A percentile compares a stretch with the other conserved stretches of the same genome.
Evolutionary conservation across 2,329 filamentous ascomycete species (phyloP).

Genomic region (Helminthosporium solani): DNA sequence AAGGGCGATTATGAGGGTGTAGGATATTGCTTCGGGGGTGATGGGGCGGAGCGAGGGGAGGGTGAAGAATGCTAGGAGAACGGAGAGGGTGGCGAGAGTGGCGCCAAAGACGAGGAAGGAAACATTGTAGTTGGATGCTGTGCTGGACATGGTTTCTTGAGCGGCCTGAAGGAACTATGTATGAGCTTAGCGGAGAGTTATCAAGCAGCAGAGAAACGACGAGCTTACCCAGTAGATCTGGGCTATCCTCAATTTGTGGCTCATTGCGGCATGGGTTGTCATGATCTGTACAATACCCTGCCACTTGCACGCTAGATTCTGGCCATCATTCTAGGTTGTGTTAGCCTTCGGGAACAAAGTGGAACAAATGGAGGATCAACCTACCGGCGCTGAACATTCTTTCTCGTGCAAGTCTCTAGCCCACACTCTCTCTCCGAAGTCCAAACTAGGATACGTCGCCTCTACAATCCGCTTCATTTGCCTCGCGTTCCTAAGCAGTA

Average conservation of each 20-base stretch:
- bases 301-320: constrained; percentile 69
- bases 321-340: constrained; percentile 21
- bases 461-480: constrained; percentile 78
- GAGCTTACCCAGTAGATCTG: constrained; percentile 48
- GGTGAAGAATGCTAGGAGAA: constrained; percentile 39
- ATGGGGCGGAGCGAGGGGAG: constrained; percentile 47
- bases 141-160: constrained; percentile 79
- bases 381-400: constrained; percentile 13
- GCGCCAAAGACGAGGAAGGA: constrained; percentile 56
- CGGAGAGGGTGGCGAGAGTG: constrained; percentile 47
- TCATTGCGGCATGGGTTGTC: constrained; percentile 4
- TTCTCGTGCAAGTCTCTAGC: constrained; percentile 3
- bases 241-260: constrained; percentile 13
- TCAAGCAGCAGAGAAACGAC: background rate
- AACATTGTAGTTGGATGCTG: constrained; percentile 90
- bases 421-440: constrained; percentile 44
- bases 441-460: constrained; percentile 65
- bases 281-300: constrained; percentile 33
- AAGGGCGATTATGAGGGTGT: constrained; percentile 37
- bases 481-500: constrained; percentile 74
- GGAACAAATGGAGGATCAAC: background rate
- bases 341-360: constrained; percentile 1
- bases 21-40: constrained; percentile 50
- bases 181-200: constrained; percentile 8
- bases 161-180: constrained; percentile 65